These are phyloP conservation scores for Euphorbia peplus DNA, from an alignment of 345 rosid species.

Conservation along the genomic window DNA sequence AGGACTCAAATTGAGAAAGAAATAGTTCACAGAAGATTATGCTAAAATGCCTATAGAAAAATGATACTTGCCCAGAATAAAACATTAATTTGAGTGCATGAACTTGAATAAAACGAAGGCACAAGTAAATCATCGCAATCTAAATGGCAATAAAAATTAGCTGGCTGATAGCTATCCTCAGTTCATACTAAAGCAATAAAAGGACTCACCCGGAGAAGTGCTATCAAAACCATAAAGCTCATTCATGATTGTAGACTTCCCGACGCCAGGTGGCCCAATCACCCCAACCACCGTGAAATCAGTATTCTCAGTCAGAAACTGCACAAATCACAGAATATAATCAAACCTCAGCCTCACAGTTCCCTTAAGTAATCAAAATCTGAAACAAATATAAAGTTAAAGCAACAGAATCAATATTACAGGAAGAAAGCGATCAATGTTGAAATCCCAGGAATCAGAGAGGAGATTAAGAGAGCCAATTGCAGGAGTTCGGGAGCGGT, in stretches of 20 bases:
- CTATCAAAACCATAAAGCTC: slow-evolving; percentile 75
- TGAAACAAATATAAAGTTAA: neutral
- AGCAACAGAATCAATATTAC: slow-evolving; percentile 35
- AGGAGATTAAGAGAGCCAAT: slow-evolving; percentile 71
- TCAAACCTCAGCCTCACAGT: neutral
- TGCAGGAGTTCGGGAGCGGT: slow-evolving; percentile 62
- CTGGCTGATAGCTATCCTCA: neutral
- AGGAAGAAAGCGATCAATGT: slow-evolving; percentile 80
- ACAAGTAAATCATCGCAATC: neutral
- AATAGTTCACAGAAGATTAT: neutral
- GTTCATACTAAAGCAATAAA: neutral
- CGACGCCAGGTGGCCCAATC: slow-evolving; percentile 73
- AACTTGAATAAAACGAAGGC: neutral
- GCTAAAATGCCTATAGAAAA: no score
- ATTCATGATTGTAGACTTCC: slow-evolving; percentile 80
- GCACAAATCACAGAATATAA: slow-evolving; percentile 16
- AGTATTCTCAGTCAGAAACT: slow-evolving; percentile 84
- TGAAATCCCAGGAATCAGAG: slow-evolving; percentile 86
- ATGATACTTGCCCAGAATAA: no score
- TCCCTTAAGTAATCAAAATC: neutral
- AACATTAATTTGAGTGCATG: neutral
- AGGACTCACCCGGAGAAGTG: slow-evolving; percentile 55
- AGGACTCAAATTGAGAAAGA: neutral
- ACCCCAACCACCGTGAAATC: slow-evolving; percentile 82
- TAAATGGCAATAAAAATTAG: neutral